A percentile compares a stretch with the other conserved stretches of the same genome.
Evolutionary conservation across 2,329 filamentous ascomycete species (phyloP).

Genomic region (Akanthomyces uredinophilus): DNA sequence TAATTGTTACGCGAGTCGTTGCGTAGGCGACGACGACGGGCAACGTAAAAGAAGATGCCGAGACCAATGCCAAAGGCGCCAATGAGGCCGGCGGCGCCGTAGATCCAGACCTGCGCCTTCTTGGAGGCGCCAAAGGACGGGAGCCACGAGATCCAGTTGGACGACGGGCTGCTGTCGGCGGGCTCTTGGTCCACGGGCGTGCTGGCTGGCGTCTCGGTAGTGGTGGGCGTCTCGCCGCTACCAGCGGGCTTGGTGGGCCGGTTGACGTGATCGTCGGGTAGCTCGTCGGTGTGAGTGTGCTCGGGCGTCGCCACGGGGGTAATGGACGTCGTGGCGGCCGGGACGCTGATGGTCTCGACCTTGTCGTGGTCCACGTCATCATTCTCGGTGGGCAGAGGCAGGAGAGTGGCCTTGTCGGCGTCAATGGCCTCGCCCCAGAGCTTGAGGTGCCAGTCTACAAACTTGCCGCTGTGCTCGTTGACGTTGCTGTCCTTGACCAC

Average conservation of each 20-base stretch:
- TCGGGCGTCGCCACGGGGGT: conserved; percentile 47
- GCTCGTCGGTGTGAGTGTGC: conserved; percentile 39
- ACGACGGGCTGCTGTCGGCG: conserved; percentile 48
- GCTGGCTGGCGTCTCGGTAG: conserved; percentile 23
- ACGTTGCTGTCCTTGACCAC: conserved; percentile 78
- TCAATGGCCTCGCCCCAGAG: conserved; percentile 90
- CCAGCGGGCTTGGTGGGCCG: conserved; percentile 49
- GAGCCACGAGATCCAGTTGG: conserved; percentile 77
- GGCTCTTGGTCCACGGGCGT: conserved; percentile 30
- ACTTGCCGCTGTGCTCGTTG: conserved; percentile 72
- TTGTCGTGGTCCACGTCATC: conserved; percentile 79
- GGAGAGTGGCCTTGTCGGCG: conserved; percentile 61
- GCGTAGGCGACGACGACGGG: conserved; percentile 69
- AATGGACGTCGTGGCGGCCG: conserved; percentile 33
- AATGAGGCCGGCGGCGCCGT: conserved; percentile 78
- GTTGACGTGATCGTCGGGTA: conserved; percentile 59
- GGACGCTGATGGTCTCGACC: conserved; percentile 46
- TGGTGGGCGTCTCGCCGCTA: conserved; percentile 22
- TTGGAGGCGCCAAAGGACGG: conserved; percentile 87
- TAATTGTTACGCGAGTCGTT: conserved; percentile 77
- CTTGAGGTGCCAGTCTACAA: conserved; percentile 88
- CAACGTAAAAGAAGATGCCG: conserved; percentile 74
- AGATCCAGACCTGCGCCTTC: conserved; percentile 90
- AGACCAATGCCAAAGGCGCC: conserved; percentile 75
- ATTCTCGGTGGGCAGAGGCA: conserved; percentile 76